Percentiles rank a stretch among this genome's conserved stretches.
phyloP scores from a whole-genome alignment of 2,329 filamentous ascomycete species.

The Fusarium sp. region DNA sequence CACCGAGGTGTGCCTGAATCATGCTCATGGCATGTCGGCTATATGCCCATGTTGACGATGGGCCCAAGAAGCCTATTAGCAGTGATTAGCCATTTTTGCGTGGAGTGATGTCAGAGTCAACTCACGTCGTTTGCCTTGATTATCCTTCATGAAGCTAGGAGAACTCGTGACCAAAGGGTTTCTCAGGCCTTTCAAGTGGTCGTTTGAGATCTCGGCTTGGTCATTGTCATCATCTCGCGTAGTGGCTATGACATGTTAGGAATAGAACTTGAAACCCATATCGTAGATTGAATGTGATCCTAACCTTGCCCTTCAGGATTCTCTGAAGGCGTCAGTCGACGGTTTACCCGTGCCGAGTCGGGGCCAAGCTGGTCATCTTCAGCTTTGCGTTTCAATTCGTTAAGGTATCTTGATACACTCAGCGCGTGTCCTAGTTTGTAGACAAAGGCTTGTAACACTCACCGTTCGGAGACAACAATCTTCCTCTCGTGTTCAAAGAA shows the following conservation, averaged over 20 bases:
- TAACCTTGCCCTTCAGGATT: not conserved
- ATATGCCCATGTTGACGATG: conserved; percentile 22
- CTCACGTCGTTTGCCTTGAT: not conserved
- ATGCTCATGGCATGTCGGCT: conserved; percentile 18
- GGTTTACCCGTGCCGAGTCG: not conserved
- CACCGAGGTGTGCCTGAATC: conserved; percentile 3
- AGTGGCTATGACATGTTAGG: not conserved
- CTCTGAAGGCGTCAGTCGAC: not conserved
- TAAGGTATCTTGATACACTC: not conserved
- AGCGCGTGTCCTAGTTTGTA: accelerated
- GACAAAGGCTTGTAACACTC: not conserved
- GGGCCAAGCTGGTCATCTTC: not conserved
- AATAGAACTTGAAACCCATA: not conserved
- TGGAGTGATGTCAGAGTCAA: not conserved
- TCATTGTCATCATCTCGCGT: not conserved
- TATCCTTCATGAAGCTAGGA: not conserved
- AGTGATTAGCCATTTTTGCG: not conserved
- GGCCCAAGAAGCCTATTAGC: conserved; percentile 6
- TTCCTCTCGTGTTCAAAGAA: conserved; percentile 11
- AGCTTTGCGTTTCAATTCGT: conserved; percentile 12
- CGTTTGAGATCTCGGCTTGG: not conserved
- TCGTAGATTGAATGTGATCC: no score
- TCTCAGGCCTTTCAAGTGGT: not conserved
- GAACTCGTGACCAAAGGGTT: not conserved
- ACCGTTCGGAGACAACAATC: conserved; percentile 9